Evolutionary conservation across 2,329 filamentous ascomycete species (phyloP), one percentile per base, ranked within the genome.

Genomic region (Didymella pinodella): DNA sequence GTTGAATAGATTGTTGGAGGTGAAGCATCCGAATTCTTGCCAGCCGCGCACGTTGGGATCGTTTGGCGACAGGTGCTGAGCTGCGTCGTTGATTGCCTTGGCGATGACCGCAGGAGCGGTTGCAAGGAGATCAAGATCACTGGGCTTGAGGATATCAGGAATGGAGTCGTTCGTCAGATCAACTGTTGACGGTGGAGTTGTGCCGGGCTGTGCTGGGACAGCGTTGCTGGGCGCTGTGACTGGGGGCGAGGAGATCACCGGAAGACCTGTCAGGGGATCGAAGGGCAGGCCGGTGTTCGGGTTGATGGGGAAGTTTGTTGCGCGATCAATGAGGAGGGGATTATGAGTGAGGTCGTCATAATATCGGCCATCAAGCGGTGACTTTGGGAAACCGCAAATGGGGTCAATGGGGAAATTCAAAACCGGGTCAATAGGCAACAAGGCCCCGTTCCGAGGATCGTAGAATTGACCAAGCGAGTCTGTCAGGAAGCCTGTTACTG

Each of bases 21-120:
- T 46, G n/a, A 53, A 53, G 25, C 50, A 53, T 16, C 50, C 50
- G n/a, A 28, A 53, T 4, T 36, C 29, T 34, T 53, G 41, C 50
- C 50, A 53, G 7, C 50, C 50, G n/a, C 29, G 29, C 4, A 53
- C 41, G 12, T 29, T 10, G 6, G 50, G 50, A 16, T 53, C 50
- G 22, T 53, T 53, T 4, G 31, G 50, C 2, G 50, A 53, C 11
- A 53, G 8, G 14, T 46, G 50, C 41, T 46, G 41, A 26, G 50
- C 41, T 10, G 50, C 50, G 18, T 53, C 50, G 28, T 36, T 46
- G 31, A 53, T 20, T 38, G 38, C 25, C n/a, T 46, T 28, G 20
- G 41, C 50, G 7, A 53, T 14, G 6, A 28, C 11, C 7, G 10
- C 50, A 20, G 50, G 50, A 22, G n/a, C 11, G 16, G 20, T 53